Evolutionary conservation across 306 rosid species (phyloP).

Genomic region (Datisca glomerata): DNA sequence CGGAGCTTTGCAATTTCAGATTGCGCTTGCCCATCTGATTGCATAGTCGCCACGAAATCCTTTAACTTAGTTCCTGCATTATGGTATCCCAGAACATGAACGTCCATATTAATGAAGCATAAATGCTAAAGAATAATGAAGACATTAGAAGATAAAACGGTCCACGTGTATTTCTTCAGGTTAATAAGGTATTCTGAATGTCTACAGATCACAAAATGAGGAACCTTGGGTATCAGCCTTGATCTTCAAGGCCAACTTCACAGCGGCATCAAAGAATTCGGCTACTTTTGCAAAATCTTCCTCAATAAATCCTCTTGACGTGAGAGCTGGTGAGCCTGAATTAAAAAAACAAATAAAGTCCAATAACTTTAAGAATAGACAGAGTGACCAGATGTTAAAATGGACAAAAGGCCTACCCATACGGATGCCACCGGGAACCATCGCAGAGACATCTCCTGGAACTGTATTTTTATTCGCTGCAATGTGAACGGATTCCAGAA

Average conservation of each 20-base stretch:
- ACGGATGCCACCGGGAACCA: slow-evolving; percentile 96
- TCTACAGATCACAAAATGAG: slow-evolving; percentile 2
- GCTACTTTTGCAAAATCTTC: slow-evolving; percentile 81
- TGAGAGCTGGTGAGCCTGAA: slow-evolving; percentile 91
- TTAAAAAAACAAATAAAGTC: slow-evolving; percentile 6
- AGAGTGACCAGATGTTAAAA: slow-evolving; percentile 6
- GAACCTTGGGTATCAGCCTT: slow-evolving; percentile 63
- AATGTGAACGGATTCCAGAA: slow-evolving; percentile 72
- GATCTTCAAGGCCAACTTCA: slow-evolving; percentile 76
- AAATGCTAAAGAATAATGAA: neutral
- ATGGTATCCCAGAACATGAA: slow-evolving; percentile 9
- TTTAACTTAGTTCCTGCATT: slow-evolving; percentile 71
- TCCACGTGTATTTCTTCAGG: too few species aligned
- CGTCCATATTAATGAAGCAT: slow-evolving; percentile 1
- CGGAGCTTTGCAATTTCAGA: slow-evolving; percentile 57
- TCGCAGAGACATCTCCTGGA: slow-evolving; percentile 97
- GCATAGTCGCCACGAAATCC: slow-evolving; percentile 67
- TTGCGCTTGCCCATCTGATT: slow-evolving; percentile 46
- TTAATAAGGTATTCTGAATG: neutral
- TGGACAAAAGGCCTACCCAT: slow-evolving; percentile 49
- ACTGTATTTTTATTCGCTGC: slow-evolving; percentile 96
- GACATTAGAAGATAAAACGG: too few species aligned
- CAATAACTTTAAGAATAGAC: slow-evolving; percentile 7
- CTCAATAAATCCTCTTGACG: slow-evolving; percentile 85
- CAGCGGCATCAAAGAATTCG: slow-evolving; percentile 67